Evolutionary conservation across 2,329 filamentous ascomycete genomes (phyloP).

Genomic region (Cladophialophora exuberans): DNA sequence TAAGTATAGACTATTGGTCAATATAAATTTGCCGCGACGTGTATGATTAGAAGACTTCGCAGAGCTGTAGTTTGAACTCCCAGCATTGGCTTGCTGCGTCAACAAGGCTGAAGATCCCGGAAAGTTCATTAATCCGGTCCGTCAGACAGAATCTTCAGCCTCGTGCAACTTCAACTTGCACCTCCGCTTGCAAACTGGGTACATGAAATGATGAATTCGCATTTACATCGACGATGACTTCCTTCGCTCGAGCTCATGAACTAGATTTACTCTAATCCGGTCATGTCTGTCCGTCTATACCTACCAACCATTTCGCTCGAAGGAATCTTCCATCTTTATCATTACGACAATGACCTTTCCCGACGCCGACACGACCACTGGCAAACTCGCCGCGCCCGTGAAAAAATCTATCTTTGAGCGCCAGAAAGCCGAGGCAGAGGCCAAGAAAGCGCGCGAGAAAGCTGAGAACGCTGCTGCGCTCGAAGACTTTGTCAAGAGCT

Average conservation of each 20-base stretch:
- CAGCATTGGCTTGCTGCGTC: no score
- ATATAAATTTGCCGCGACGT: no score
- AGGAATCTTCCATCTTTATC: no score
- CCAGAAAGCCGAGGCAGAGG: constrained; percentile 85
- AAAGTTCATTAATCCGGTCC: neutral
- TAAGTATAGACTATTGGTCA: no score
- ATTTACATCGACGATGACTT: neutral
- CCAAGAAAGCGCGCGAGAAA: constrained; percentile 80
- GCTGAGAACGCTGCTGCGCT: constrained; percentile 86
- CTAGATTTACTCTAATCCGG: neutral
- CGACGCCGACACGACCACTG: constrained; percentile 64
- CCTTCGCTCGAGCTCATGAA: neutral
- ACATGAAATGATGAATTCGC: no score
- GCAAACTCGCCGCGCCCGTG: constrained; percentile 73
- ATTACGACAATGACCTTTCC: constrained; percentile 9
- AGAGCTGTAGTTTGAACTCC: neutral
- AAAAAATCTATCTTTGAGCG: constrained; percentile 89
- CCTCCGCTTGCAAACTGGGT: no score
- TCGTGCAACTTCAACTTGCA: neutral
- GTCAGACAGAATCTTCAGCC: neutral
- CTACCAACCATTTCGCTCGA: neutral
- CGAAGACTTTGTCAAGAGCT: constrained; percentile 81
- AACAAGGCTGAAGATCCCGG: neutral
- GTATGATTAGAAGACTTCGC: neutral
- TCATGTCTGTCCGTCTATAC: neutral